Percentiles rank a stretch among this genome's conserved stretches.
phyloP scores from a whole-genome alignment of 805 yeast species.

The Yarrowia sp. region DNA sequence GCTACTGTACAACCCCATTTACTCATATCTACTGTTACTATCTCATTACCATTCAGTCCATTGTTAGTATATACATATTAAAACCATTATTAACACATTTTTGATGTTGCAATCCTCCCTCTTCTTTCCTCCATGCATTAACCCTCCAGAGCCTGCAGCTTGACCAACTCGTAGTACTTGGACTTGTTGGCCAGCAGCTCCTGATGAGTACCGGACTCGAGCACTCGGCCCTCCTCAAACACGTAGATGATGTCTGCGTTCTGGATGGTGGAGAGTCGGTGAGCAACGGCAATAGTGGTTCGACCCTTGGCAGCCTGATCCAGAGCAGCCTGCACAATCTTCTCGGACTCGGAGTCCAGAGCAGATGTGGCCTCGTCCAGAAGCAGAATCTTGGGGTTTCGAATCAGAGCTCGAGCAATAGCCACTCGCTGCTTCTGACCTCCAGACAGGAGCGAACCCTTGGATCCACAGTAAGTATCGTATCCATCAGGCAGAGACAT shows the following conservation, averaged over 20 bases:
- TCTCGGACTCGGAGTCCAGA: slow-evolving; percentile 72
- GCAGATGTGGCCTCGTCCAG: slow-evolving; percentile 77
- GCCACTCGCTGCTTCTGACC: slow-evolving; percentile 82
- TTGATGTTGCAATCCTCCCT: background rate
- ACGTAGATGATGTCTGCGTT: slow-evolving; percentile 68
- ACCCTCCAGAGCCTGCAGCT: slow-evolving; percentile 51
- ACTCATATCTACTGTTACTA: background rate
- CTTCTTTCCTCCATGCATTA: slow-evolving; percentile 18
- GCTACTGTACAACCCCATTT: background rate
- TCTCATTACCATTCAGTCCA: background rate
- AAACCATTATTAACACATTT: slow-evolving; percentile 11
- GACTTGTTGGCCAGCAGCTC: slow-evolving; percentile 55
- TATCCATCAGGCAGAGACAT: slow-evolving; percentile 65
- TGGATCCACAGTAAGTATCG: slow-evolving; percentile 62
- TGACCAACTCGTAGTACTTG: slow-evolving; percentile 53
- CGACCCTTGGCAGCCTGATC: slow-evolving; percentile 70
- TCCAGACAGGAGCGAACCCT: slow-evolving; percentile 69
- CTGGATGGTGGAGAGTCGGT: slow-evolving; percentile 73
- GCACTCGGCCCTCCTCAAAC: slow-evolving; percentile 65
- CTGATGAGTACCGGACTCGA: slow-evolving; percentile 64
- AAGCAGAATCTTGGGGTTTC: slow-evolving; percentile 67
- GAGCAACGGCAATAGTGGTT: slow-evolving; percentile 86
- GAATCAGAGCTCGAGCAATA: slow-evolving; percentile 74
- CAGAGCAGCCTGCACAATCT: slow-evolving; percentile 75
- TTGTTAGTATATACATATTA: slow-evolving; percentile 32